Conservation (phyloP, 345 rosid genomes). For the Sisymbrium irio region DNA sequence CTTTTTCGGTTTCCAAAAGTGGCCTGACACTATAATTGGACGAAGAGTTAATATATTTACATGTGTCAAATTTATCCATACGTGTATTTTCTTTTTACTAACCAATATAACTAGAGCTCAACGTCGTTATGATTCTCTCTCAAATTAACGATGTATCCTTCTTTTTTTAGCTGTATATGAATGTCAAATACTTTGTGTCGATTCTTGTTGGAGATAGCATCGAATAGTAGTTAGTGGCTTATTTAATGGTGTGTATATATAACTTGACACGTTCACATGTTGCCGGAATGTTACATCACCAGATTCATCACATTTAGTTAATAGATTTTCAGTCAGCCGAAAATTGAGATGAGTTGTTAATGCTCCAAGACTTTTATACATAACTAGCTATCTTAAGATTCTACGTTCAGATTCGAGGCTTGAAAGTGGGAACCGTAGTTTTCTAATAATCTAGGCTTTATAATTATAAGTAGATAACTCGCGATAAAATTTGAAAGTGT, state of each 20-base stretch:
- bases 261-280: constrained; percentile 20
- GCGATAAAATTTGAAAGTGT: background rate
- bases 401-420: background rate
- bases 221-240: background rate
- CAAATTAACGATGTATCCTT: background rate
- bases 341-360: background rate
- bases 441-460: background rate
- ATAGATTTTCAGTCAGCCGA: background rate
- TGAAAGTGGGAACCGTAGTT: background rate
- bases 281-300: constrained; percentile 21
- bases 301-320: background rate
- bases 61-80: background rate
- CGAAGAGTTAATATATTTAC: background rate
- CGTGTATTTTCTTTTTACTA: background rate
- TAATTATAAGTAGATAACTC: no score
- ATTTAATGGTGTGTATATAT: background rate
- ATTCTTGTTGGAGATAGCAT: constrained; percentile 17
- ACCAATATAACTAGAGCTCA: background rate
- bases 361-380: background rate
- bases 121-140: background rate
- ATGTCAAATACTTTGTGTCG: constrained; percentile 12
- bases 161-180: background rate
- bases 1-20: no score
- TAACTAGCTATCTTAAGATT: background rate
- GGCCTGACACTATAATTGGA: background rate